A percentile compares a stretch with the other conserved stretches of the same genome.
Evolutionary conservation across 2,329 filamentous ascomycete species (phyloP).

Genomic region (Fusarium burgessii): DNA sequence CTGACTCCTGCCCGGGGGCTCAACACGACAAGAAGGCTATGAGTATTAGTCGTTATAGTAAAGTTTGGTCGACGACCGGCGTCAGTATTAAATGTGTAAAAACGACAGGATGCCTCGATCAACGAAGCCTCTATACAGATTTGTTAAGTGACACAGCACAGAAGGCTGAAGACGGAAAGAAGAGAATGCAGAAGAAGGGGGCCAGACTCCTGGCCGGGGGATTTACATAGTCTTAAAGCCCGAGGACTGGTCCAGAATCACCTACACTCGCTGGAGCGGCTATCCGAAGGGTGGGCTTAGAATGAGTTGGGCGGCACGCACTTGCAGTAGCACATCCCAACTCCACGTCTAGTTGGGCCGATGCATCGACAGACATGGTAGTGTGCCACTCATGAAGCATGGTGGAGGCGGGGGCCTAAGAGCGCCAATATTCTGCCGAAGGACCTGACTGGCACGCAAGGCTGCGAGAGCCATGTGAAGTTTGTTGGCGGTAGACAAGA

Average conservation of each 20-base stretch:
- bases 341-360: slow-evolving; percentile 41
- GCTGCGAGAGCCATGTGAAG: slow-evolving; percentile 33
- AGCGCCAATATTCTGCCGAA: slow-evolving; percentile 35
- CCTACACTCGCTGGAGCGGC: slow-evolving; percentile 39
- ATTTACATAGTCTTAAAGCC: slow-evolving; percentile 47
- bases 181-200: slow-evolving; percentile 50
- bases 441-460: slow-evolving; percentile 42
- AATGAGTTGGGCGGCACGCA: slow-evolving; percentile 41
- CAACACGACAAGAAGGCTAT: slow-evolving; percentile 29
- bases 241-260: slow-evolving; percentile 33
- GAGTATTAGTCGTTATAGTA: slow-evolving; percentile 44
- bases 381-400: slow-evolving; percentile 20
- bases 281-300: slow-evolving; percentile 36
- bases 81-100: slow-evolving; percentile 45
- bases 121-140: slow-evolving; percentile 55
- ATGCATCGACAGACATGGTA: slow-evolving; percentile 38
- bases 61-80: slow-evolving; percentile 52
- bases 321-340: slow-evolving; percentile 43
- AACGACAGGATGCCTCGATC: slow-evolving; percentile 60
- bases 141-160: slow-evolving; percentile 45
- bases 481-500: slow-evolving; percentile 38
- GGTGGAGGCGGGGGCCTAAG: slow-evolving; percentile 30
- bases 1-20: slow-evolving; percentile 33
- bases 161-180: slow-evolving; percentile 50
- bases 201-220: slow-evolving; percentile 47